A percentile compares a stretch with the other conserved stretches of the same genome.
These are phyloP conservation scores for Imleria badia DNA, from an alignment of 768 basidiomycete species.

Conservation along the genomic window DNA sequence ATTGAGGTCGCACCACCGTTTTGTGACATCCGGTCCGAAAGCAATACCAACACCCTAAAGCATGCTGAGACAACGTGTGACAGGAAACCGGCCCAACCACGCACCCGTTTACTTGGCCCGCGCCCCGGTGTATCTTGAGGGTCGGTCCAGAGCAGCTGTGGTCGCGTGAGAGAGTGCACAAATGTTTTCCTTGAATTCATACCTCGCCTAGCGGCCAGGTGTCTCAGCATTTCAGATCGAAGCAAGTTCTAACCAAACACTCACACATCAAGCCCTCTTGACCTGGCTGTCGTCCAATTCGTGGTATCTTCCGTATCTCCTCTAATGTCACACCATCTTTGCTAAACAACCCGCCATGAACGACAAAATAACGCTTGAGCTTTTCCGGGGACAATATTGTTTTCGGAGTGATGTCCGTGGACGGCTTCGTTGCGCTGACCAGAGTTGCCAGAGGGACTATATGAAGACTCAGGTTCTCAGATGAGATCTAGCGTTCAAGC, in stretches of 20 bases:
- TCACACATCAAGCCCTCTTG: conserved; percentile 94
- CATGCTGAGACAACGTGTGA: conserved; percentile 14
- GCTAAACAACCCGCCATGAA: conserved; percentile 96
- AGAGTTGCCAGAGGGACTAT: conserved; percentile 90
- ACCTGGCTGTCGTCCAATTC: conserved; percentile 89
- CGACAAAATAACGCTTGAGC: conserved; percentile 86
- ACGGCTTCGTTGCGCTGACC: conserved; percentile 66
- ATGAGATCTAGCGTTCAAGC: background rate
- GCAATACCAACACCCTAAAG: conserved; percentile 88
- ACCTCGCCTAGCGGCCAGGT: conserved; percentile 56
- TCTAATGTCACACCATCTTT: conserved; percentile 94
- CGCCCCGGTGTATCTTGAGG: conserved; percentile 87
- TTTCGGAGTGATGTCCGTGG: conserved; percentile 36
- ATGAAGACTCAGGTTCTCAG: conserved; percentile 6
- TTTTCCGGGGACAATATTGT: conserved; percentile 84
- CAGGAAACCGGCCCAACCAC: conserved; percentile 27
- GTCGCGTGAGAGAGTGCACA: conserved; percentile 6
- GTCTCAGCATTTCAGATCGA: conserved; percentile 10
- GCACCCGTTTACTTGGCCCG: conserved; percentile 92
- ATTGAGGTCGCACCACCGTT: conserved; percentile 85
- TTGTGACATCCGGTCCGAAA: conserved; percentile 95
- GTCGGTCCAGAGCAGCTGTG: conserved; percentile 91
- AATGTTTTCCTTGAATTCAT: conserved; percentile 11
- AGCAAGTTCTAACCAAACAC: conserved; percentile 24
- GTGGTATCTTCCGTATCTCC: conserved; percentile 84